These are phyloP conservation scores for Endotrypanum monterogeii DNA, from an alignment of 208 protist species.

Conservation along the genomic window DNA sequence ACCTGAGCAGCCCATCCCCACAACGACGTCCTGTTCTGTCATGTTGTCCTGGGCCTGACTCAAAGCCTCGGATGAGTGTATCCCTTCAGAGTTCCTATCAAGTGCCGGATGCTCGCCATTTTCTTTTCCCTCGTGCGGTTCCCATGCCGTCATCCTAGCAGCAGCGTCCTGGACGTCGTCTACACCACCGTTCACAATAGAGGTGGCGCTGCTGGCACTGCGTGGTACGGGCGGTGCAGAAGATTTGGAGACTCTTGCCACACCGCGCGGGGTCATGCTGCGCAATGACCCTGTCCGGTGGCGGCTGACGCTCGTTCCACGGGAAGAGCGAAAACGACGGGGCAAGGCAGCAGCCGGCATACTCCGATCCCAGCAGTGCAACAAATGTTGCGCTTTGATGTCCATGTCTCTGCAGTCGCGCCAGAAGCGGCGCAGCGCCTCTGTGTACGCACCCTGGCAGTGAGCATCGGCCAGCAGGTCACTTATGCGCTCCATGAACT, in stretches of 20 bases:
- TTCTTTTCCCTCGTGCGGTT: background rate
- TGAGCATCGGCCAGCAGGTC: constrained; percentile 36
- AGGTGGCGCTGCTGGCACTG: background rate
- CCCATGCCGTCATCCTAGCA: background rate
- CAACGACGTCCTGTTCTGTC: background rate
- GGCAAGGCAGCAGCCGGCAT: constrained; percentile 22
- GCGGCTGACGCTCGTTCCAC: constrained; percentile 3
- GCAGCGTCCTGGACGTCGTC: background rate
- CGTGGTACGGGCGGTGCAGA: background rate
- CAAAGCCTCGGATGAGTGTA: constrained; percentile 1
- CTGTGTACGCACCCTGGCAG: constrained; percentile 42
- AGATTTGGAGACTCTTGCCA: background rate
- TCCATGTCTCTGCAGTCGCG: constrained; percentile 57
- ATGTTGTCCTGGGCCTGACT: constrained; percentile 12
- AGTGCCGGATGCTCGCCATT: constrained; percentile 15
- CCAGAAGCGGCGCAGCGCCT: constrained; percentile 53
- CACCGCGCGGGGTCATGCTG: constrained; percentile 13
- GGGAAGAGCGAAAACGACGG: constrained; percentile 8
- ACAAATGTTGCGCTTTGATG: constrained; percentile 40
- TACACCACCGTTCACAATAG: background rate
- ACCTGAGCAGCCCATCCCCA: background rate
- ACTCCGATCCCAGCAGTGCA: constrained; percentile 29
- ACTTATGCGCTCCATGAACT: constrained; percentile 57
- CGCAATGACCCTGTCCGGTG: constrained; percentile 17
- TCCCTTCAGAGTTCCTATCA: constrained; percentile 13